A percentile compares a stretch with the other conserved stretches of the same genome.
Conservation (phyloP, 345 rosid species). For the Microcos paniculata region DNA sequence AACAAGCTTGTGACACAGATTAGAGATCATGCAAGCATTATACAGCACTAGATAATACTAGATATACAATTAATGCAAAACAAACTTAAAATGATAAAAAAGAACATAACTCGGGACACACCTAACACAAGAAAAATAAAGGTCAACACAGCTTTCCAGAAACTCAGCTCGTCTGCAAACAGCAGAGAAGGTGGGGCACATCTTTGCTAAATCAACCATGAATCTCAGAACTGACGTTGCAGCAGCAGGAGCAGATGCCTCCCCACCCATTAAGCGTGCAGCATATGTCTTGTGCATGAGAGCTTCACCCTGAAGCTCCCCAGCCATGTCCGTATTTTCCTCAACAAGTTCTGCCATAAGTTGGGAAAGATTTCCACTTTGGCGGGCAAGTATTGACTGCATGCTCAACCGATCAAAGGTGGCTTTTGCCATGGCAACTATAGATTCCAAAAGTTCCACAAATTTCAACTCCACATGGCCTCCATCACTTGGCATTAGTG, state of each 20-base stretch:
- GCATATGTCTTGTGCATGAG: conserved; percentile 99
- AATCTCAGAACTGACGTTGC: conserved; percentile 94
- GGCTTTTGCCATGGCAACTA: conserved; percentile 89
- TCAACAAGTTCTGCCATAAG: conserved; percentile 94
- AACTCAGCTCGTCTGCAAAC: conserved; percentile 90
- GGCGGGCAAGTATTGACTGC: conserved; percentile 87
- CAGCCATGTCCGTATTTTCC: conserved; percentile 85
- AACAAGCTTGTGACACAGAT: conserved; percentile 11
- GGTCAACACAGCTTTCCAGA: conserved; percentile 89
- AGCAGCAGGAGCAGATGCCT: conserved; percentile 99
- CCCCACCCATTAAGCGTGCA: conserved; percentile 97
- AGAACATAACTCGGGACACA: conserved; percentile 39
- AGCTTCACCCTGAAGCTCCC: conserved; percentile 99
- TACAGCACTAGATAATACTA: conserved; percentile 12
- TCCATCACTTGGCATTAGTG: conserved; percentile 89
- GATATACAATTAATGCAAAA: conserved; percentile 16
- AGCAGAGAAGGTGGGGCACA: conserved; percentile 93
- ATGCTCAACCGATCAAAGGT: conserved; percentile 88
- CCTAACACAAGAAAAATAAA: conserved; percentile 97
- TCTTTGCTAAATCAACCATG: conserved; percentile 99
- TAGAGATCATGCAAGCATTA: conserved; percentile 10
- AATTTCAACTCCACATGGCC: conserved; percentile 75
- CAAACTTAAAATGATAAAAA: conserved; percentile 12
- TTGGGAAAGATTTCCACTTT: conserved; percentile 90
- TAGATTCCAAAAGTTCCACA: conserved; percentile 91